Percentiles rank a stretch among this genome's conserved stretches.
phyloP scores from a whole-genome alignment of 371 early-diverging fungal genomes.

The Entomophthora muscae region DNA sequence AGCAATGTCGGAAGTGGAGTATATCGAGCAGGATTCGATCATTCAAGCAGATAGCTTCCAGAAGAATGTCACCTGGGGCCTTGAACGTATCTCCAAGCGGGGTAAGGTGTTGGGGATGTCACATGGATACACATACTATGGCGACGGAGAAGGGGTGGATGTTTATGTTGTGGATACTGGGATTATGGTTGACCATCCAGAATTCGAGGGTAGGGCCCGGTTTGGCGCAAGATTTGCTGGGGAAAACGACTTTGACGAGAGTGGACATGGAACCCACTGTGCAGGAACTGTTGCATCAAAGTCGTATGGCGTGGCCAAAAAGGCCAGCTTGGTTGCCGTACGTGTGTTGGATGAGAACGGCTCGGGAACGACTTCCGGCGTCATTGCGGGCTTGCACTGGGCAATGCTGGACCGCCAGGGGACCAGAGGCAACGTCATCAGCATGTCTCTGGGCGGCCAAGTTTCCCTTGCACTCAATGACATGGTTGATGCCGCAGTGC shows the following conservation, averaged over 20 bases:
- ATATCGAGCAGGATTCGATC: too few species aligned
- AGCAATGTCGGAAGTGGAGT: too few species aligned
- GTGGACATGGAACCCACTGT: too few species aligned
- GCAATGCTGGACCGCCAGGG: conserved; percentile 19
- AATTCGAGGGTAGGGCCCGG: conserved; percentile 65
- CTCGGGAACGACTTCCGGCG: conserved; percentile 38
- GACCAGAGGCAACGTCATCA: conserved; percentile 19
- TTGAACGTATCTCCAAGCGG: too few species aligned
- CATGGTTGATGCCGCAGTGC: conserved; percentile 17
- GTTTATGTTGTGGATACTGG: conserved; percentile 63
- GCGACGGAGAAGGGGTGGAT: conserved; percentile 35
- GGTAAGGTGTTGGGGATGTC: too few species aligned
- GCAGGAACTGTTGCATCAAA: conserved; percentile 58
- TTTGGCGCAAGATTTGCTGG: conserved; percentile 62
- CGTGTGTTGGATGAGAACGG: conserved; percentile 60
- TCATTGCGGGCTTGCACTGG: conserved; percentile 62
- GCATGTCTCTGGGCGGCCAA: conserved; percentile 52
- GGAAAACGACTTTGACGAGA: conserved; percentile 23
- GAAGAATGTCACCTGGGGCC: too few species aligned
- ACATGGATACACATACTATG: conserved; percentile 22
- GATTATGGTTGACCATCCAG: conserved; percentile 42
- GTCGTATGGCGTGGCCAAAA: conserved; percentile 76
- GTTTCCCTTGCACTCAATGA: conserved; percentile 28
- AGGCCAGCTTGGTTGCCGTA: conserved; percentile 59
- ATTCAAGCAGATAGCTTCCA: too few species aligned